phyloP scores from a whole-genome alignment of 352 stramenopile genomes.

The Phytophthora foliorum region DNA sequence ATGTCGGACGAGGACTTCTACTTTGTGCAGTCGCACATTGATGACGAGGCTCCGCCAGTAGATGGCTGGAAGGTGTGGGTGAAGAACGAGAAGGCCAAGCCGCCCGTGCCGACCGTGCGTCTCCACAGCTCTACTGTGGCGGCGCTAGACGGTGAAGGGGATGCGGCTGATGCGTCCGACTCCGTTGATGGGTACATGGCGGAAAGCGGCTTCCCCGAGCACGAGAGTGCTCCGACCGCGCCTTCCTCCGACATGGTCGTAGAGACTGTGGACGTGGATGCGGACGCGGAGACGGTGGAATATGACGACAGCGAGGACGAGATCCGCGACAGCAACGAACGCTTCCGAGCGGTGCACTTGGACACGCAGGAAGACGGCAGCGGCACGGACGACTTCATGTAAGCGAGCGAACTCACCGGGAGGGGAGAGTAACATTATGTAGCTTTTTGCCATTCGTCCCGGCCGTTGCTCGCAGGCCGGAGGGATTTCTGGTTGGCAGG shows the following conservation, averaged over 20 bases:
- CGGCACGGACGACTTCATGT: conserved; percentile 86
- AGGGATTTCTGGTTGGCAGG: conserved; percentile 21
- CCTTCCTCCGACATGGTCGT: conserved; percentile 41
- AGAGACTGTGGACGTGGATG: conserved; percentile 66
- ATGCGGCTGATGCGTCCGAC: conserved; percentile 75
- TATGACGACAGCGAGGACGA: conserved; percentile 93
- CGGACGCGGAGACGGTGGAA: conserved; percentile 87
- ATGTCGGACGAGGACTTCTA: conserved; percentile 92
- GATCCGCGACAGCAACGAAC: conserved; percentile 91
- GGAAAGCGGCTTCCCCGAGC: conserved; percentile 25
- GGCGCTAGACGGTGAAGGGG: conserved; percentile 50
- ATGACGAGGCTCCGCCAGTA: conserved; percentile 81
- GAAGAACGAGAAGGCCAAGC: conserved; percentile 86
- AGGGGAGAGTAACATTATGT: conserved; percentile 42
- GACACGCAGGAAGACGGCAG: conserved; percentile 85
- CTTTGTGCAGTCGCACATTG: conserved; percentile 84
- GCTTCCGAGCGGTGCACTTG: conserved; percentile 89
- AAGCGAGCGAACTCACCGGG: conserved; percentile 31
- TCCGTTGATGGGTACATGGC: conserved; percentile 75
- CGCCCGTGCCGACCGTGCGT: conserved; percentile 71
- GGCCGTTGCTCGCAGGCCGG: conserved; percentile 9
- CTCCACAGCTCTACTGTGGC: conserved; percentile 77
- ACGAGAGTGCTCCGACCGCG: conserved; percentile 31
- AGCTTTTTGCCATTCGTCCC: conserved; percentile 35
- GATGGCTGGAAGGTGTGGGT: conserved; percentile 89